Percentiles rank a stretch among this genome's conserved stretches.
These are phyloP conservation scores for Pestalotiopsis fici DNA, from an alignment of 2,329 filamentous ascomycete genomes.

Conservation along the genomic window DNA sequence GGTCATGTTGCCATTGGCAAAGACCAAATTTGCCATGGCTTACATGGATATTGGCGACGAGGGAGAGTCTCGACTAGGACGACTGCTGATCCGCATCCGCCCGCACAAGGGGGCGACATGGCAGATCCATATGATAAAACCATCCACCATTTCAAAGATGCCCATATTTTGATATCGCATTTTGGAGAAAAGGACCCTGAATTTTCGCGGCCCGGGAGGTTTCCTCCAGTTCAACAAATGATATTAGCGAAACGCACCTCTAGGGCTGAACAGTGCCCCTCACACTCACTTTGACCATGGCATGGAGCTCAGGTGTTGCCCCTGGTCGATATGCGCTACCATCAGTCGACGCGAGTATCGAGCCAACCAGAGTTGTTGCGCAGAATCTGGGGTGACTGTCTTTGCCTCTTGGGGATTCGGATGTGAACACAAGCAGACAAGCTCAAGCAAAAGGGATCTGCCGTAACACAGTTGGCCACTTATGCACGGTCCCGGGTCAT, in stretches of 20 bases:
- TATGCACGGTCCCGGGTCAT: not conserved
- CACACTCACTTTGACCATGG: not conserved
- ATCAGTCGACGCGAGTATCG: not conserved
- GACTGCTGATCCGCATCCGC: not conserved
- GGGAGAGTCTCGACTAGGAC: not conserved
- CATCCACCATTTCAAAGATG: not conserved
- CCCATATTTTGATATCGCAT: not conserved
- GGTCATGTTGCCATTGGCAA: not conserved
- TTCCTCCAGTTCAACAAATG: not conserved
- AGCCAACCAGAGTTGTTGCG: not conserved
- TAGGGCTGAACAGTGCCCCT: not conserved
- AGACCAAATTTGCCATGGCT: too few species aligned
- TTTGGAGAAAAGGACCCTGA: not conserved
- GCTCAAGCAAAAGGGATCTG: not conserved
- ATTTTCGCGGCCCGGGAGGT: not conserved
- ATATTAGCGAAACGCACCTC: not conserved
- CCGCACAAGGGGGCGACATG: not conserved
- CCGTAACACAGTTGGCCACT: not conserved
- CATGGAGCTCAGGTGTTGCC: not conserved
- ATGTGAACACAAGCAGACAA: not conserved
- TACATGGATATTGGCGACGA: not conserved
- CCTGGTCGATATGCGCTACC: not conserved
- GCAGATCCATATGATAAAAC: not conserved
- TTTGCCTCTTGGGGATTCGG: not conserved
- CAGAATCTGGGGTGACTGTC: not conserved